Percentiles rank a stretch among this genome's conserved stretches.
Conservation (phyloP, 1,139 yeast species). For the Protomyces inundatus region DNA sequence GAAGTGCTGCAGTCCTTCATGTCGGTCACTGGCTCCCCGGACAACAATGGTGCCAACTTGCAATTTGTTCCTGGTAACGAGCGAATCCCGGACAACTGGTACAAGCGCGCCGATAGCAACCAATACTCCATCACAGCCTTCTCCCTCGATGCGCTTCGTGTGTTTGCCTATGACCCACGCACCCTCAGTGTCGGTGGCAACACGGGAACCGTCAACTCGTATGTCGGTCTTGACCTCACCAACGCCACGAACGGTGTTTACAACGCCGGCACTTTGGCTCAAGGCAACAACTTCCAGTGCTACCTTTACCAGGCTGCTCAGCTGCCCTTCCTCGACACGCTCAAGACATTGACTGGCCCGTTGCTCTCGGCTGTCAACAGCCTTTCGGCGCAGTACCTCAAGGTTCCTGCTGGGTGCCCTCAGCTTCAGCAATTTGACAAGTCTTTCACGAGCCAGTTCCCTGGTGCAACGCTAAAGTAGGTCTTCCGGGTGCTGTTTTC, state of each 20-base stretch:
- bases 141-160: neutral
- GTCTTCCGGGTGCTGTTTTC: too few species aligned
- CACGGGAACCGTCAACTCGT: neutral
- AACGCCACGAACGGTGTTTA: neutral
- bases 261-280: neutral
- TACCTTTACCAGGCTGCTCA: neutral
- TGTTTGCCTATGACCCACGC: neutral
- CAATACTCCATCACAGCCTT: neutral
- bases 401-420: neutral
- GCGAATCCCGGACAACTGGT: neutral
- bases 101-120: neutral
- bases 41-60: neutral
- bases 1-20: neutral
- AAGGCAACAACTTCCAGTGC: neutral
- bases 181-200: neutral
- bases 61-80: neutral
- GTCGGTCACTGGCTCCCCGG: neutral
- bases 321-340: neutral
- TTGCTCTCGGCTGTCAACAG: neutral
- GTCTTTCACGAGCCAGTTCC: neutral
- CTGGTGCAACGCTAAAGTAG: neutral
- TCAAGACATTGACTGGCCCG: neutral
- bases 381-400: neutral
- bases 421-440: neutral
- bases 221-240: neutral